Evolutionary conservation across 805 yeast genomes (phyloP).

Genomic region (Myxozyma lipomycoides): DNA sequence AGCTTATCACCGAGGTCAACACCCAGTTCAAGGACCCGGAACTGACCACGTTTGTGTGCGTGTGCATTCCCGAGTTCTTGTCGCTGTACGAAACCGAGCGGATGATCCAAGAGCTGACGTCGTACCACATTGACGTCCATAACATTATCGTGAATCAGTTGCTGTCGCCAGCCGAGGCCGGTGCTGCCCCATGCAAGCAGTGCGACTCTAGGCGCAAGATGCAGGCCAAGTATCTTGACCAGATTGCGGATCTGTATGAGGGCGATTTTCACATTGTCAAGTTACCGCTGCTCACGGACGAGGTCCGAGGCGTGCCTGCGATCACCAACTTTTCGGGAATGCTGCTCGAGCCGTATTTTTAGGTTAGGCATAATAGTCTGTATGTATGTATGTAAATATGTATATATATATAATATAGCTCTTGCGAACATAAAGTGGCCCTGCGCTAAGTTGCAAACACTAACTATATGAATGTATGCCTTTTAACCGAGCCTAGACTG

Average conservation of each 20-base stretch:
- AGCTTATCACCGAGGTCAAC: constrained; percentile 79
- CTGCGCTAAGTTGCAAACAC: too few relatives aligned
- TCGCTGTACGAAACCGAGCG: constrained; percentile 97
- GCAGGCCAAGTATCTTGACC: constrained; percentile 92
- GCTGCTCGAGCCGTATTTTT: constrained; percentile 47
- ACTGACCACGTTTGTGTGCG: constrained; percentile 87
- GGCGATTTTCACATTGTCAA: constrained; percentile 87
- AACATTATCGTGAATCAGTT: constrained; percentile 94
- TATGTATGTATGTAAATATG: background rate
- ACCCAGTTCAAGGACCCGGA: constrained; percentile 95
- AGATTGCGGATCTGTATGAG: constrained; percentile 92
- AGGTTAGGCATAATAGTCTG: too few relatives aligned
- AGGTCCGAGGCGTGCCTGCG: constrained; percentile 88
- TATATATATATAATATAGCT: too few relatives aligned
- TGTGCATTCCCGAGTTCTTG: constrained; percentile 94
- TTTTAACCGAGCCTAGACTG: too few relatives aligned
- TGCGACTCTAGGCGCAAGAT: constrained; percentile 90
- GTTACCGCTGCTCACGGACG: constrained; percentile 92
- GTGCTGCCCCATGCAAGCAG: constrained; percentile 74
- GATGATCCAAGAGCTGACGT: constrained; percentile 91
- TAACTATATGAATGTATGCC: too few relatives aligned
- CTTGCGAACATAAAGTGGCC: background rate
- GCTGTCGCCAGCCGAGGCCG: constrained; percentile 70
- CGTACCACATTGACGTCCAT: constrained; percentile 94
- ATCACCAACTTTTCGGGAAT: constrained; percentile 78